Percentiles rank a stretch among this genome's conserved stretches.
Conservation (phyloP, 495 filamentous ascomycete species). For the Ramalina peruviana region DNA sequence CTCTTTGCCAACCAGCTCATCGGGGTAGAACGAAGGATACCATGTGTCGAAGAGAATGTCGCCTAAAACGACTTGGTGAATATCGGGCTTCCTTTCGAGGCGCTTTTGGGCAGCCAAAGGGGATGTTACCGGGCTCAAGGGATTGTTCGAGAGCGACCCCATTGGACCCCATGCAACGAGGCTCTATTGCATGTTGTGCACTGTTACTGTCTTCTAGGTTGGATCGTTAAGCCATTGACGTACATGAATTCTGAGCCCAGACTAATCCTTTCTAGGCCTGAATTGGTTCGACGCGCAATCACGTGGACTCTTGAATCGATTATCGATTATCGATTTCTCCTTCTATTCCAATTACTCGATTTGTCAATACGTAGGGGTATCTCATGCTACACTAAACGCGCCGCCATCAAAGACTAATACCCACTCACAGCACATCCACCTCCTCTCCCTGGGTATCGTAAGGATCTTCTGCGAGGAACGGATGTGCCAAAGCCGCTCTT, state of each 20-base stretch:
- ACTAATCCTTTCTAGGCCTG: no score
- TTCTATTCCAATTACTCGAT: no score
- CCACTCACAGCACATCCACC: constrained; percentile 28
- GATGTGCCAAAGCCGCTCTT: constrained; percentile 41
- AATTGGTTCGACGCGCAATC: no score
- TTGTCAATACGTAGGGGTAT: background rate
- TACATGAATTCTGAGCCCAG: no score
- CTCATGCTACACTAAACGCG: background rate
- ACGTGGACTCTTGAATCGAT: no score
- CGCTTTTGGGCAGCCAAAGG: constrained; percentile 6
- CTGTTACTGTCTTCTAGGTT: no score
- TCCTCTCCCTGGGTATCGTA: constrained; percentile 28
- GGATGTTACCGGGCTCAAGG: background rate
- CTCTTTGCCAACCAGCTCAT: constrained; percentile 56
- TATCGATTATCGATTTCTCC: no score
- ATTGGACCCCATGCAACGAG: background rate
- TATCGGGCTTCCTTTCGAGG: constrained; percentile 30
- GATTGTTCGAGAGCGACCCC: background rate
- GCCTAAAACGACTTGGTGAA: constrained; percentile 63
- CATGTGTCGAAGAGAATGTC: constrained; percentile 60
- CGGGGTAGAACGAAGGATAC: constrained; percentile 68
- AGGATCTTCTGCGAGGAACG: constrained; percentile 13
- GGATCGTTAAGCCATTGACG: no score
- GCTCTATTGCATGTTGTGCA: no score
- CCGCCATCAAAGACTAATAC: no score